Base-by-base conservation (phyloP, 2,329 filamentous ascomycete species). In the Ascochyta rabiei region DNA sequence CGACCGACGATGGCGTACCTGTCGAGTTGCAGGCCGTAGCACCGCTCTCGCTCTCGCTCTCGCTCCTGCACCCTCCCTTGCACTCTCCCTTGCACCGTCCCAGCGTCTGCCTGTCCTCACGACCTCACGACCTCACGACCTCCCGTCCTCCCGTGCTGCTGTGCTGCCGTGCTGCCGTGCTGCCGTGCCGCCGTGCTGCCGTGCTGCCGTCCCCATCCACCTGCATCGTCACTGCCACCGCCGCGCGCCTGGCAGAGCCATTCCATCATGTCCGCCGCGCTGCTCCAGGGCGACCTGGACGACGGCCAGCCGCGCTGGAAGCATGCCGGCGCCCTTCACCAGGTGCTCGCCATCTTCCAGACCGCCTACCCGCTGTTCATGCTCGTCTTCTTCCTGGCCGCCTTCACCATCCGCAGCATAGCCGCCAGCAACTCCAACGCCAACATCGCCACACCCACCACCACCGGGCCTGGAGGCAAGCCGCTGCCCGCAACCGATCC, bases 391-490 rank as follows among this genome's bases (percentile, higher is more conserved):
- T 90, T 90, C 72, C 75, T 88, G 43, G 72, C 79, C 56, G 81
- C 82, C 59, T 89, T 89, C 69, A 81, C 87, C 51, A 69, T 79
- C 62, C 84, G 83, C 71, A 87, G 86, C 65, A 81, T 89, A 59
- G 69, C 81, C 56, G 80, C 83, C 34, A 75, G 76, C 63, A 81
- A 73, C 61, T 63, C 65, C 54, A 75, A 74, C 69, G 78, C 77
- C 63, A 77, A 79, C 59, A 74, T 75, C 59, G 73, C 77, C 40
- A 73, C 79, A 65, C 71, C 76, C 37, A 73, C 77, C 56, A 82
- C 84, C 61, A 86, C 82, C 48, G 93, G 93, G n/a, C 92, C 93
- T 1, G 93, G 91, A 51, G 93, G 93, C 63, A 93, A 96, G 74
- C 91, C 91, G 30, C 80, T 97, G 48, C 92, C 91, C 56, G 89